Evolutionary conservation across 805 yeast genomes (phyloP).

Genomic region (Millerago galiae): DNA sequence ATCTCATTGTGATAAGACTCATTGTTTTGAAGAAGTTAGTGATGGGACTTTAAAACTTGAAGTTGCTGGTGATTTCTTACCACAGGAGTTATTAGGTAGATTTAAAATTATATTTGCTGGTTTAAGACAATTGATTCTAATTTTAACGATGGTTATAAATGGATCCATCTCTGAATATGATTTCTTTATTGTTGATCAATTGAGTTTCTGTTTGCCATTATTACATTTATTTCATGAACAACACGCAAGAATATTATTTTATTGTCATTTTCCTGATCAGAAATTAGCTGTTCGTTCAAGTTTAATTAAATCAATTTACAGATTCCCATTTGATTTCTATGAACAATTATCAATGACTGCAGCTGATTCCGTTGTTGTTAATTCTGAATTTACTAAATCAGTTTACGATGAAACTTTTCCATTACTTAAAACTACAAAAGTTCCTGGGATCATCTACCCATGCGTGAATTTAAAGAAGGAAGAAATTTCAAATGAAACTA

Average conservation of each 20-base stretch:
- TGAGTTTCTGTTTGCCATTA: constrained; percentile 78
- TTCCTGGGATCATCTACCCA: constrained; percentile 35
- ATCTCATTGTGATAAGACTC: constrained; percentile 81
- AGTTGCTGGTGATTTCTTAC: constrained; percentile 81
- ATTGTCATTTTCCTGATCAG: constrained; percentile 96
- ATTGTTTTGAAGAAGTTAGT: constrained; percentile 87
- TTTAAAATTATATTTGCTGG: constrained; percentile 80
- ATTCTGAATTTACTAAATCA: constrained; percentile 73
- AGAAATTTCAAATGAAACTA: constrained; percentile 14
- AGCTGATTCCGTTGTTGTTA: constrained; percentile 80
- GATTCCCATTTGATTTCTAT: constrained; percentile 75
- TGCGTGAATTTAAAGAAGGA: constrained; percentile 58
- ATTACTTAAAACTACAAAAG: constrained; percentile 23
- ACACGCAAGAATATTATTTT: constrained; percentile 59
- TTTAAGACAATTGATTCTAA: constrained; percentile 70
- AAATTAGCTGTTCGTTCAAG: constrained; percentile 57
- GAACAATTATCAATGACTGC: constrained; percentile 76
- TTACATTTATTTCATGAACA: constrained; percentile 39
- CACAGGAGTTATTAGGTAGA: constrained; percentile 58
- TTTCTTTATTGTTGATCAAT: constrained; percentile 79
- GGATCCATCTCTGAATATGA: constrained; percentile 52
- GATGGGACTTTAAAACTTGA: constrained; percentile 50
- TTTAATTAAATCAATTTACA: constrained; percentile 52
- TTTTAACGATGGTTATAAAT: constrained; percentile 36
- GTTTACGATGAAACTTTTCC: constrained; percentile 64